phyloP scores from a whole-genome alignment of 768 basidiomycete genomes.

The Saitozyma sp. region DNA sequence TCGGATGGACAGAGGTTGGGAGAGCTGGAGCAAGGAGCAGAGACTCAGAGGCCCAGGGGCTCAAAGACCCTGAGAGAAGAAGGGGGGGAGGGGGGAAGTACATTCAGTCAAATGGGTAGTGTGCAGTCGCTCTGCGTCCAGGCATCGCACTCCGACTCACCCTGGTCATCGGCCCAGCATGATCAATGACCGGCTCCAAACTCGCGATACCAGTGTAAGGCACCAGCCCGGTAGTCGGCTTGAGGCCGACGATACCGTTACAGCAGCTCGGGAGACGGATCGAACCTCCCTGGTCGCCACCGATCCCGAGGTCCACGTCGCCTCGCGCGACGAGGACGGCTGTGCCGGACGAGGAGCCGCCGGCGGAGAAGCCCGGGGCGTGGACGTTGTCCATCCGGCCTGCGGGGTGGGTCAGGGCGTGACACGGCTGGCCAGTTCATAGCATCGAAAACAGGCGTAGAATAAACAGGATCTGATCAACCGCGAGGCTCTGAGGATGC shows the following conservation, averaged over 20 bases:
- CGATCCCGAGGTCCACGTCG: conserved; percentile 56
- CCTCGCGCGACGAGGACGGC: conserved; percentile 55
- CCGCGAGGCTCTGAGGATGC: neutral
- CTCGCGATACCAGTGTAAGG: conserved; percentile 57
- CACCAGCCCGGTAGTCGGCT: conserved; percentile 56
- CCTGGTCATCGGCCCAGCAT: conserved; percentile 51
- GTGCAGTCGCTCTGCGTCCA: conserved; percentile 3
- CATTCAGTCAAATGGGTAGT: neutral
- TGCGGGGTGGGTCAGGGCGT: neutral
- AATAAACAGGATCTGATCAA: too few species aligned
- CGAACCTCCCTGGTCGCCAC: conserved; percentile 59
- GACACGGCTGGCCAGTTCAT: too few species aligned
- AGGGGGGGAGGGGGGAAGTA: too few species aligned
- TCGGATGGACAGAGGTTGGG: neutral
- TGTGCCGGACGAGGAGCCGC: conserved; percentile 57
- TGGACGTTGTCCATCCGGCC: conserved; percentile 56
- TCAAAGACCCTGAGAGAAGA: too few species aligned
- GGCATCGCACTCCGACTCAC: conserved; percentile 20
- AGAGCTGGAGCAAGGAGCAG: neutral
- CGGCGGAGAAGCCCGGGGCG: conserved; percentile 55
- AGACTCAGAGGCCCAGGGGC: too few species aligned
- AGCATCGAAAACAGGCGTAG: too few species aligned
- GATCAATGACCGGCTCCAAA: conserved; percentile 27
- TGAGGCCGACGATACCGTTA: conserved; percentile 57
- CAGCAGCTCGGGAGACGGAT: conserved; percentile 54